Evolutionary conservation across 2,329 filamentous ascomycete genomes (phyloP).

Genomic region (Pestalotiopsis fici): DNA sequence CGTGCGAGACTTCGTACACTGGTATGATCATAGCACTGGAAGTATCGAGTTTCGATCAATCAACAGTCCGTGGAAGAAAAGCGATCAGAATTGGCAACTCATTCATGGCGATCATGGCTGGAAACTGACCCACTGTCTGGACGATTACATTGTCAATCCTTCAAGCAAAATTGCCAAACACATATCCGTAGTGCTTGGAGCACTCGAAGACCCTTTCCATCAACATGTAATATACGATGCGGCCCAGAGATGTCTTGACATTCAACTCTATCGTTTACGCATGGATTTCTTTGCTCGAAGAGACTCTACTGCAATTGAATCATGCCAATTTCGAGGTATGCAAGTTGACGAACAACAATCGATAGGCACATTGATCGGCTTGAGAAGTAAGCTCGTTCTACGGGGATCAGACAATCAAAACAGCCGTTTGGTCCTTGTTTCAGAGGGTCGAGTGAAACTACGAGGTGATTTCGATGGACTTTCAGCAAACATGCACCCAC

Average conservation of each 20-base stretch:
- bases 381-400: background rate
- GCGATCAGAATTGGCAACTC: background rate
- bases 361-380: background rate
- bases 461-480: background rate
- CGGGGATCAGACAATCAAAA: background rate
- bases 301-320: background rate
- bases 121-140: background rate
- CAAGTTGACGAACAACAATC: background rate
- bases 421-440: background rate
- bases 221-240: background rate
- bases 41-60: background rate
- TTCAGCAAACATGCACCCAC: background rate
- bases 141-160: background rate
- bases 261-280: background rate
- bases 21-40: background rate
- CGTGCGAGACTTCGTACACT: background rate
- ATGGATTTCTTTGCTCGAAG: background rate
- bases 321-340: background rate
- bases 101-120: background rate
- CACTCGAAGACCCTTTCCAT: constrained; percentile 40
- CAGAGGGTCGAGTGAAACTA: background rate
- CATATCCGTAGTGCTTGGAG: constrained; percentile 8
- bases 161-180: constrained; percentile 8
- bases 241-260: background rate
- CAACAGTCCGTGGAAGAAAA: background rate